Conservation (phyloP, 2,329 filamentous ascomycete species). For the Elsinoe necatrix region DNA sequence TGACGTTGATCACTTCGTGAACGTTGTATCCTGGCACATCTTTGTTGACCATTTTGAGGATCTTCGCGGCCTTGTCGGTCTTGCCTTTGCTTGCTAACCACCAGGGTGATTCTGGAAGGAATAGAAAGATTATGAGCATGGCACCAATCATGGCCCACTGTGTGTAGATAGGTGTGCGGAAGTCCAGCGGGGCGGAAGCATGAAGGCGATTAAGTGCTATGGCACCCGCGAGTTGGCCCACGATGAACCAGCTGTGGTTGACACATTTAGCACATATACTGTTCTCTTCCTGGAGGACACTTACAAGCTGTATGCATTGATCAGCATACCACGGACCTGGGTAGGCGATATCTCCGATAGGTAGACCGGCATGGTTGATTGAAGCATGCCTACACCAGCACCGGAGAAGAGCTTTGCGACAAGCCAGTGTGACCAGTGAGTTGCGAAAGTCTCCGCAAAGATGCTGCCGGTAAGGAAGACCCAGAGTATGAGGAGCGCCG, state of each 20-base stretch:
- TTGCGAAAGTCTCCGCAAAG: constrained; percentile 32
- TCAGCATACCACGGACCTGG: constrained; percentile 33
- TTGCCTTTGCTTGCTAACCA: constrained; percentile 21
- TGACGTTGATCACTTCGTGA: constrained; percentile 30
- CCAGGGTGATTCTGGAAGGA: constrained; percentile 36
- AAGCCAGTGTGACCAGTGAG: constrained; percentile 36
- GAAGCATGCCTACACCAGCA: constrained; percentile 37
- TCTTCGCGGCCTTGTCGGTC: constrained; percentile 25
- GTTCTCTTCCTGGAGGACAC: constrained; percentile 15
- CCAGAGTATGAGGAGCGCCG: constrained; percentile 32
- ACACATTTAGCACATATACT: constrained; percentile 15
- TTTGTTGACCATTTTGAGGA: constrained; percentile 26
- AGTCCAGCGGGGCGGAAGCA: constrained; percentile 27
- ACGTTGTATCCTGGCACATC: constrained; percentile 29
- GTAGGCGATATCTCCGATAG: constrained; percentile 37
- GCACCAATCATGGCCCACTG: constrained; percentile 40
- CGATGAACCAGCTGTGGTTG: constrained; percentile 33
- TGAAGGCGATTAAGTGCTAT: constrained; percentile 34
- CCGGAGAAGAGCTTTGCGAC: constrained; percentile 27
- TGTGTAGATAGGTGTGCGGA: constrained; percentile 36
- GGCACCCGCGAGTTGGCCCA: constrained; percentile 38
- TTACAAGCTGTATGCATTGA: constrained; percentile 36
- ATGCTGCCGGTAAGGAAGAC: constrained; percentile 31
- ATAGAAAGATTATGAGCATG: constrained; percentile 33
- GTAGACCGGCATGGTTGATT: constrained; percentile 36